Evolutionary conservation across 257 asterid genomes (phyloP), one percentile per base, ranked within the genome.

Genomic region (Leonotis leonurus): DNA sequence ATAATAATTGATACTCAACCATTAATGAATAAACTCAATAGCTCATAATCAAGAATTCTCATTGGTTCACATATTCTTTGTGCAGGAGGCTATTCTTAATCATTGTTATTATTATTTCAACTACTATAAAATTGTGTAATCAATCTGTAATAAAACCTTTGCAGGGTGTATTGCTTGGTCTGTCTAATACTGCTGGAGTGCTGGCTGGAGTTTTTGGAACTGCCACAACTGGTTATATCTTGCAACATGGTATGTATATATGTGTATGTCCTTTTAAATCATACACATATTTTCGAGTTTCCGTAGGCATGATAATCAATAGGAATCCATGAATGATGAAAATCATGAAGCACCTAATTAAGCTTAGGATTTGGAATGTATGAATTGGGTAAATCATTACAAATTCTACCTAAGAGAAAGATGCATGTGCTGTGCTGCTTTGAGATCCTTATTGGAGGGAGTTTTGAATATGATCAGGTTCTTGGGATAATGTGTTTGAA

Each of bases 121-220:
- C 17, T 52, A n/a, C 11, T n/a, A 1, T 25, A 13, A 24, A 5
- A 14, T 44, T 25, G 9, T 43, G 32, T 46, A 25, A 39, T 55
- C 57, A 37, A 51, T 32, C 48, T 43, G 0, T 62, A 17, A 36
- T 13, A 33, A 65, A 29, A 36, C 25, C 8, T 65, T 56, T 75
- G 56, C 81, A 86, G 97, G 97, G 95, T n/a, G 97, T 86, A 36
- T 75, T 89, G 76, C 85, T 89, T 51, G 97, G 97, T 49, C 82
- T 89, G 29, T 86, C 97, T 36, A 89, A 89, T 70, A 89, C 97
- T 41, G 97, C 97, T 54, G 95, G 97, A 68, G 97, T 89, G 70
- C 85, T 86, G 70, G 94, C 97, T 68, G 97, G 97, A 55, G 94
- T 86, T 65, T 71, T 89, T 36, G 95, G 97, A 56, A 89, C 95